Conservation (phyloP, 2,329 filamentous ascomycete genomes). For the Trichothecium sympodiale region DNA sequence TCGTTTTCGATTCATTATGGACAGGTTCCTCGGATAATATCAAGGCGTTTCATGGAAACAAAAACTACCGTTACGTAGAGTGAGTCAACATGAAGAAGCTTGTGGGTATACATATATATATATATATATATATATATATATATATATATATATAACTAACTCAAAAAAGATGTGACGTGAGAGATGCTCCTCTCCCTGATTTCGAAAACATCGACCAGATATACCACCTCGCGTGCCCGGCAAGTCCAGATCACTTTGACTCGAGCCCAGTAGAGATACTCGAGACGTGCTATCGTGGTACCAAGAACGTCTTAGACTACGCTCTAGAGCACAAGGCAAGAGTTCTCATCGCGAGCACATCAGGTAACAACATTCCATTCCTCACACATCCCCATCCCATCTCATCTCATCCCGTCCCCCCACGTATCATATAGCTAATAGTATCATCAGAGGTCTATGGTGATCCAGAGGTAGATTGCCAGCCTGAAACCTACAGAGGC, state of each 20-base stretch:
- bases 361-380: slow-evolving; percentile 5
- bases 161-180: slow-evolving; percentile 4
- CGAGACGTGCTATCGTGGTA: slow-evolving; percentile 7
- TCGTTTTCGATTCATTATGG: slow-evolving; percentile 7
- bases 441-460: slow-evolving; percentile 5
- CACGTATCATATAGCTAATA: not conserved
- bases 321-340: slow-evolving; percentile 4
- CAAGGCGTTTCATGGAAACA: not conserved
- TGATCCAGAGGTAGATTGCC: slow-evolving; percentile 3
- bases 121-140: too few relatives aligned
- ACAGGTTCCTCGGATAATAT: slow-evolving; percentile 6
- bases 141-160: too few relatives aligned
- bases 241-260: slow-evolving; percentile 8
- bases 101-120: too few relatives aligned
- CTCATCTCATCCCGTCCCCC: not conserved
- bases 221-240: slow-evolving; percentile 8
- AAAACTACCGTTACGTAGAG: slow-evolving; percentile 3
- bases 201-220: slow-evolving; percentile 5
- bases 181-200: slow-evolving; percentile 4
- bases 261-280: slow-evolving; percentile 6
- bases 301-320: slow-evolving; percentile 6
- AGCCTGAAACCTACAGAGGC: slow-evolving; percentile 20
- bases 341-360: slow-evolving; percentile 7
- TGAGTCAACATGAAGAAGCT: too few relatives aligned
- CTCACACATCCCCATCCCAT: not conserved